Evolutionary conservation across 108 stramenopile genomes (phyloP), one percentile per base, ranked within the genome.

Genomic region (Cylindrotheca fusiformis): DNA sequence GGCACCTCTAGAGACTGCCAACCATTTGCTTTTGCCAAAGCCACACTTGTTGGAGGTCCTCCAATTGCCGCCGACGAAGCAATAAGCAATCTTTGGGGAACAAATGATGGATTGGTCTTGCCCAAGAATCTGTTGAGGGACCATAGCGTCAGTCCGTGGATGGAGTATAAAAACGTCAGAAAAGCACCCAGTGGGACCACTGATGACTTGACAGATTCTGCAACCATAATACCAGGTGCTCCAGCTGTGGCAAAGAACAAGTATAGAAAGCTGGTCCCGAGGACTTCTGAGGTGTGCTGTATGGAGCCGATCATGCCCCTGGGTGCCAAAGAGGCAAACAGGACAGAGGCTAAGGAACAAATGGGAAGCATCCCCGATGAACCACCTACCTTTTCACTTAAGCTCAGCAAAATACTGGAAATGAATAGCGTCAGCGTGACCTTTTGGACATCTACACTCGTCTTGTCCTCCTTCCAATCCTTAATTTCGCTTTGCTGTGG

Each of bases 191-290:
- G 53, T 8, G 91, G 86, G 8, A 75, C 32, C 21, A 89, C 58
- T 12, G 91, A 77, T 27, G 75, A 51, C 28, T 55, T 58, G 6
- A 92, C 80, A 20, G 91, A 84, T 32, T 85, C 78, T 32, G 87
- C 82, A 10, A 92, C 70, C 53, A 68, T 68, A 41, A 85, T 60
- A 2, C 91, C 91, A 20, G 86, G 86, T 12, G 91, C 85, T 18
- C 91, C 91, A n/a, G 86, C 87, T 3, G 91, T 89, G 5, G 87
- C 79, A 71, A 88, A 89, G 71, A 92, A 92, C 2, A 92, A 54
- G 65, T 92, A 92, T 10, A 92, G 70, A 44, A 75, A 57, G 6
- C 68, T 48, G 1, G 82, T 85, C 8, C 91, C 91, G 3, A 89
- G 53, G 5, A 68, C 59, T 32, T 92, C 71, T 19, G 80, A 76